Base-by-base conservation (phyloP, 2,329 filamentous ascomycete genomes). In the Calonectria pteridis region DNA sequence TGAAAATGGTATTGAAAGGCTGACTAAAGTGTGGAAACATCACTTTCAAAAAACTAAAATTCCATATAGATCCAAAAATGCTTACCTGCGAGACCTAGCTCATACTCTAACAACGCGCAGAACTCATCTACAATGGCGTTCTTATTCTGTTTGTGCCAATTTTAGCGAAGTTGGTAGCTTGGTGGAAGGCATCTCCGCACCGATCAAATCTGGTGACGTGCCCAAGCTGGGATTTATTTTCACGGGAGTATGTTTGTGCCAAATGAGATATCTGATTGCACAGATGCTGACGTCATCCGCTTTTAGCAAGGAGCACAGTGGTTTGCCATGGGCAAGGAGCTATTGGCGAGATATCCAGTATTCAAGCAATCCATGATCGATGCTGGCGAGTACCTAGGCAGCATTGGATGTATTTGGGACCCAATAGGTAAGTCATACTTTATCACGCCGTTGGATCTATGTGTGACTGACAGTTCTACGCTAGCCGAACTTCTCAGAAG, bases 271-370 rank as follows among this genome's bases (percentile, higher is more conserved):
- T n/a, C 29, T 35, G 29, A 58, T 58, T 51, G 23, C 49, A 51
- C 6, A 51, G 49, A 14, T 26, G 31, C 55, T 59, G 31, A 59
- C 31, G 10, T 0, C n/a, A 20, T 20, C 7, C 10, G 28, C 28
- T 53, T 29, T 4, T 14, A 65, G 40, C 83, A 85, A 71, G 84
- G 84, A 23, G 83, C 83, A 4, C 83, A 84, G 69, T 83, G 80
- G 80, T 67, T 49, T 53, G 63, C 53, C 13, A 77, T 85, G 83
- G 83, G 84, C 16, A 58, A 58, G 73, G 80, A 78, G 76, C 84
- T 65, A 16, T 75, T 81, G 11, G n/a, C 40, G 1, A 29, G 29
- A 28, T 74, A 73, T 35, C 69, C 73, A 4, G 65, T 75, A 0
- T 75, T 71, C 23, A 23, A 43, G 7, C 11, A 35, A 18, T 49